Conservation (phyloP, 164 flowering plant species). For the Cinnamomum micranthum region DNA sequence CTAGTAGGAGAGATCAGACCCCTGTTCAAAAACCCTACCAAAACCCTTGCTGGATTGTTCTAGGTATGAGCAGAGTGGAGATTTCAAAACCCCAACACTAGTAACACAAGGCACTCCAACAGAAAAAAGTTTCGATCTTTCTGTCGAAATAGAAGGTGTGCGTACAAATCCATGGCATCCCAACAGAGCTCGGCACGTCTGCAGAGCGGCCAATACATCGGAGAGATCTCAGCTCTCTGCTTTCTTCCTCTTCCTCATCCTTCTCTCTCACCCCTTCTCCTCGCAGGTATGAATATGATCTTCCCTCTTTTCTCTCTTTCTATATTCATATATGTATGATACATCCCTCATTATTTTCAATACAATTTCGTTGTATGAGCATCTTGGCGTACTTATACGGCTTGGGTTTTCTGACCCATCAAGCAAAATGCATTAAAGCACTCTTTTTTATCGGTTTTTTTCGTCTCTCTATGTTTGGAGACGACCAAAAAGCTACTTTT, state of each 20-base stretch:
- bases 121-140: not conserved
- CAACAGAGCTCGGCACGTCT: conserved; percentile 27
- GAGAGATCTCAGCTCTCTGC: conserved; percentile 89
- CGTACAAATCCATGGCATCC: not conserved
- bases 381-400: not conserved
- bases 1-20: too few species aligned
- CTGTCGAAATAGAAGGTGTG: not conserved
- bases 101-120: not conserved
- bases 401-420: not conserved
- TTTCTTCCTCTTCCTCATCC: conserved; percentile 53
- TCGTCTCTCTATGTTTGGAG: not conserved
- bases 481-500: not conserved
- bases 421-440: too few species aligned
- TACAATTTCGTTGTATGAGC: too few species aligned
- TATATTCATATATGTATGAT: not conserved
- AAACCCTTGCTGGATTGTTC: too few species aligned
- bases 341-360: too few species aligned
- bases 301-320: conserved; percentile 1
- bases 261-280: conserved; percentile 66
- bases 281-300: conserved; percentile 59
- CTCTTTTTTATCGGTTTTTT: too few species aligned
- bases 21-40: too few species aligned
- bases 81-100: not conserved
- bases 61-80: not conserved
- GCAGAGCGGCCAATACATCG: conserved; percentile 57